Base-by-base conservation (phyloP, 345 rosid species). In the Passiflora organensis region DNA sequence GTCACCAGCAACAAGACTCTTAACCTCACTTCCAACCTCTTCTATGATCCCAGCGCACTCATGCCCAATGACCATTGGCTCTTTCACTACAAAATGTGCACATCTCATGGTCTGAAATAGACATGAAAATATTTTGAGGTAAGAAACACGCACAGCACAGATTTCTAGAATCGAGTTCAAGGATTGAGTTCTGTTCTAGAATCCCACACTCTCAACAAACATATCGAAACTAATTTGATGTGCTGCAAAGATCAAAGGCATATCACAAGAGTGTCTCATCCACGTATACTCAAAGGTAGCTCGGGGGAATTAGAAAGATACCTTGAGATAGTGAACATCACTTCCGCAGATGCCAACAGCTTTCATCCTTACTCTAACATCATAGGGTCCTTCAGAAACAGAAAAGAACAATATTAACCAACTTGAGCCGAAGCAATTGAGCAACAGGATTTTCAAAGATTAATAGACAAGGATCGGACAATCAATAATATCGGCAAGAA, bases 11-110 rank as follows among this genome's bases (percentile, higher is more conserved):
- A 75, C 82, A 55, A 86, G 75, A 59, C 71, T 68, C 52, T 76
- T 83, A 44, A 93, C 91, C 75, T 78, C 83, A 18, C 76, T 77
- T 46, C 97, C 99, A 24, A 86, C 77, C 71, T 83, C 85, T 63
- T 84, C 95, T 61, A 93, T 70, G 72, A 93, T 70, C 64, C 99
- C 97, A 65, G 96, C 97, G 71, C 96, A 84, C 64, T 93, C 97
- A 54, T 84, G 99, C 36, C 99, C 96, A n/a, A 93, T 83, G 43
- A 93, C 94, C 96, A 93, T 89, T 0, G 96, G 99, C 76, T 93
- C 82, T 79, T 84, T 76, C 74, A 91, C 98, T 1, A 82, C 68
- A 66, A 79, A 91, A 72, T 81, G 66, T 13, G 88, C 95, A 47
- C 74, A 76, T 66, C 73, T 64, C 88, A 88, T 54, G 43, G 82